These are phyloP conservation scores for Suaeda aralocaspica DNA, from an alignment of 148 eudicot species.

Conservation along the genomic window DNA sequence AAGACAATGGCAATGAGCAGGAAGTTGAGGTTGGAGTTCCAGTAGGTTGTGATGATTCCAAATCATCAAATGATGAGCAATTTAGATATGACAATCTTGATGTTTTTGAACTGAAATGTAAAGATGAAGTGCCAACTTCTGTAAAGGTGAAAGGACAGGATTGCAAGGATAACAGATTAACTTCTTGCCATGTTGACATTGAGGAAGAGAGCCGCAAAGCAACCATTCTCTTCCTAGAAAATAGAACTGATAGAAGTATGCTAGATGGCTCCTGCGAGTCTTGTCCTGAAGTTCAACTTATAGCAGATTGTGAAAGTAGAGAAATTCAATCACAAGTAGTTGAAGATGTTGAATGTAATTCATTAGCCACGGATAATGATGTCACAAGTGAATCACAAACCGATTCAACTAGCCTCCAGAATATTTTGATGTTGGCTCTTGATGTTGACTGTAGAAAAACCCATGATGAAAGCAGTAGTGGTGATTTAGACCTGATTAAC, in stretches of 20 bases:
- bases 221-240: slow-evolving; percentile 18
- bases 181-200: slow-evolving; percentile 16
- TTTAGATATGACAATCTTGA: background rate
- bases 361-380: slow-evolving; percentile 15
- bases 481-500: slow-evolving; percentile 3
- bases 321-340: slow-evolving; percentile 10
- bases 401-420: slow-evolving; percentile 3
- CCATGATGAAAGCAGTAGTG: background rate
- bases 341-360: slow-evolving; percentile 20
- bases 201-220: slow-evolving; percentile 15
- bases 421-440: background rate
- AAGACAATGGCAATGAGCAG: slow-evolving; percentile 18
- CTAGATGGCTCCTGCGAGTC: slow-evolving; percentile 11
- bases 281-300: slow-evolving; percentile 15
- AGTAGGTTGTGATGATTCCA: slow-evolving; percentile 12
- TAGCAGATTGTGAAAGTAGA: slow-evolving; percentile 17
- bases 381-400: slow-evolving; percentile 12
- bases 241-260: slow-evolving; percentile 5
- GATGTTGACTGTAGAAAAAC: slow-evolving; percentile 19
- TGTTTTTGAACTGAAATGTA: background rate
- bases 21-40: slow-evolving; percentile 19
- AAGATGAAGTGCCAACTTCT: slow-evolving; percentile 1
- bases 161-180: slow-evolving; percentile 15
- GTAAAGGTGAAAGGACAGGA: slow-evolving; percentile 12
- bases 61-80: slow-evolving; percentile 11